Base-by-base conservation (phyloP, 139 green algal species). In the Closterium sp. region DNA sequence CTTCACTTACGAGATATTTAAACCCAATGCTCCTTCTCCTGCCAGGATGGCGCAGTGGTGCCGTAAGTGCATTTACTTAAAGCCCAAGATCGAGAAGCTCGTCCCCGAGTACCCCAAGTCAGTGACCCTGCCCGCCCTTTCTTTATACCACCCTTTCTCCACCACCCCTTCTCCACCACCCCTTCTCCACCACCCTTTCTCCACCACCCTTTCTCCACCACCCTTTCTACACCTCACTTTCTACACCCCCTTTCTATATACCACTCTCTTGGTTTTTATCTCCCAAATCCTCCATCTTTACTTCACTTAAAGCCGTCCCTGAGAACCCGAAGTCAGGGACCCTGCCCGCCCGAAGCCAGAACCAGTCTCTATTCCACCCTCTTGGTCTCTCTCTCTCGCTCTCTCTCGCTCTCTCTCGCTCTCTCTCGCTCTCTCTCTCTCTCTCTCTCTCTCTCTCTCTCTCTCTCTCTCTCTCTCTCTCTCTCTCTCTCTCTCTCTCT, bases 21-120 rank as follows among this genome's bases (percentile, higher is more conserved):
- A 69, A 25, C 8, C 3, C 43, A 12, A 25, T 19, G 55, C 55
- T 16, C 12, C 55, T 76, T 76, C 55, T 4, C 55, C 0, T 76
- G 2, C 55, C 90, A 91, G 90, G 90, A 93, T 93, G 90, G 90
- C 90, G 69, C 33, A 64, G 87, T 93, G 90, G 90, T 93, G 90
- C 35, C 90, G 90, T 21, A 93, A 93, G 90, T 93, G 90, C 86
- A 90, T 93, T 34, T 93, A 90, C 90, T 88, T 93, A 33, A 91
- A 90, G 86, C 90, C 87, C 86, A 91, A 93, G 86, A 31, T 93
- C 5, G 89, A 92, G 33, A 92, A 92, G 89, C 30, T 92, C 30
- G 88, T 38, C 12, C 25, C 30, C 69, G 88, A 91, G 25, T 91
- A 76, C 33, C 43, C 43, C 35, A 32, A 84, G 38, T 92, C 34